A percentile compares a stretch with the other conserved stretches of the same genome.
Evolutionary conservation across 2,329 filamentous ascomycete species (phyloP).

Genomic region (Penicillium sp.): DNA sequence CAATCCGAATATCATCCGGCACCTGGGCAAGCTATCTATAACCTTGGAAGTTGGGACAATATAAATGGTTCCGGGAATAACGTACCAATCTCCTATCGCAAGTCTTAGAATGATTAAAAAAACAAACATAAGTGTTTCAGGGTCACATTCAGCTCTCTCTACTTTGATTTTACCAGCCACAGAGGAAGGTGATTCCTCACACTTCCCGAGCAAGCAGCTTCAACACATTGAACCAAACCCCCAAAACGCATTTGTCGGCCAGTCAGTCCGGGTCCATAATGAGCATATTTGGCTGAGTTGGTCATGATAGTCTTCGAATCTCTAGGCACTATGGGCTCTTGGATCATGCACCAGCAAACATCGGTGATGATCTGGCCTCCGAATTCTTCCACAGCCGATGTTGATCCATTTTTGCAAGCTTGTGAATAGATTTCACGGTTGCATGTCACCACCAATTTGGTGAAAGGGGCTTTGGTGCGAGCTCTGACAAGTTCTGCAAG

Average conservation of each 20-base stretch:
- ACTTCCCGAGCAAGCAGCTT: slow-evolving; percentile 24
- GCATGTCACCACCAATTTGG: slow-evolving; percentile 25
- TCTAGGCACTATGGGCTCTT: slow-evolving; percentile 40
- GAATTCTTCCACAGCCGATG: slow-evolving; percentile 36
- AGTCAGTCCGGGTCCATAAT: slow-evolving; percentile 39
- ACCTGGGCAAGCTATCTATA: no score
- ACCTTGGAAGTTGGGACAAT: no score
- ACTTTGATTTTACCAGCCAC: not conserved
- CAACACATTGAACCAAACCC: slow-evolving; percentile 26
- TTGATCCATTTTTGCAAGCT: slow-evolving; percentile 31
- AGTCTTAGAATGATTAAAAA: no score
- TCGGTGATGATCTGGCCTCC: slow-evolving; percentile 47
- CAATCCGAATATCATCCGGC: no score
- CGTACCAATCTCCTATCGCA: no score
- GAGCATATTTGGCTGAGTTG: slow-evolving; percentile 52
- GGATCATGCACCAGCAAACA: slow-evolving; percentile 53
- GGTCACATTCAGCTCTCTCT: slow-evolving; percentile 3
- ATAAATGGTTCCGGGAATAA: no score
- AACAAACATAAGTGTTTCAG: no score
- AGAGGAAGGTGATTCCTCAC: not conserved
- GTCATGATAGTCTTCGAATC: slow-evolving; percentile 41
- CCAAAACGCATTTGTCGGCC: slow-evolving; percentile 29
- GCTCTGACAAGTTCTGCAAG: slow-evolving; percentile 34
- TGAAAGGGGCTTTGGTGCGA: slow-evolving; percentile 20
- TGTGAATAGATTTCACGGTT: slow-evolving; percentile 17